Conservation (phyloP, 176 grass and related monocot species). For the bread wheat (Triticum aestivum) region DNA sequence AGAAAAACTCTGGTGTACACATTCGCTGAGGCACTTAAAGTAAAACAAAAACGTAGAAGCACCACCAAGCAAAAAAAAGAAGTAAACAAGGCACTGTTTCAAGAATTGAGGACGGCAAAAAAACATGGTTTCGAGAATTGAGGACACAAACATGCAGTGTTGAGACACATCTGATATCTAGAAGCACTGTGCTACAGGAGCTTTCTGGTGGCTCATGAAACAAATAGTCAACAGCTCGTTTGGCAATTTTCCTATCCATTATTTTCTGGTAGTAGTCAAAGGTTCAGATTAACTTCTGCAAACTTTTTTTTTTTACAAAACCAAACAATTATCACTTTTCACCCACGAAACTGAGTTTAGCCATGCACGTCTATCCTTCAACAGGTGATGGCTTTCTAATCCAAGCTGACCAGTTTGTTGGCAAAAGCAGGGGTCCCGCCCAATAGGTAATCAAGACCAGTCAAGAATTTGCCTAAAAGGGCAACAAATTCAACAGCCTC, state of each 20-base stretch:
- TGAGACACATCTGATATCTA: background rate
- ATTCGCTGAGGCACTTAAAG: background rate
- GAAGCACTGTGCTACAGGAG: constrained; percentile 2
- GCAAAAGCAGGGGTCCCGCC: constrained; percentile 28
- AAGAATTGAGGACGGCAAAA: too few species aligned
- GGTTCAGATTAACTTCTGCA: constrained; percentile 1
- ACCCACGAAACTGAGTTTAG: constrained; percentile 15
- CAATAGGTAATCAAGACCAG: constrained; percentile 20
- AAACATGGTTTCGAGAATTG: too few species aligned
- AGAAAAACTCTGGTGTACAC: background rate
- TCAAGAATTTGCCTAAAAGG: constrained; percentile 15
- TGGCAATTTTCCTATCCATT: background rate
- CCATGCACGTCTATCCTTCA: constrained; percentile 14
- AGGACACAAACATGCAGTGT: background rate
- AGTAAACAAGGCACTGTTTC: too few species aligned
- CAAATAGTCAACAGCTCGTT: background rate
- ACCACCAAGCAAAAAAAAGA: background rate
- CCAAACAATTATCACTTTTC: background rate
- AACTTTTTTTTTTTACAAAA: background rate
- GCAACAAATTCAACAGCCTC: constrained; percentile 18
- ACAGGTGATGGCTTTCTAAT: background rate
- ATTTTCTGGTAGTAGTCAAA: background rate
- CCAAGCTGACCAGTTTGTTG: constrained; percentile 36
- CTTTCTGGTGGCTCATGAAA: constrained; percentile 2
- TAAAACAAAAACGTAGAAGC: background rate